Evolutionary conservation across 2,329 filamentous ascomycete genomes (phyloP).

Genomic region (Fonsecaea monophora): DNA sequence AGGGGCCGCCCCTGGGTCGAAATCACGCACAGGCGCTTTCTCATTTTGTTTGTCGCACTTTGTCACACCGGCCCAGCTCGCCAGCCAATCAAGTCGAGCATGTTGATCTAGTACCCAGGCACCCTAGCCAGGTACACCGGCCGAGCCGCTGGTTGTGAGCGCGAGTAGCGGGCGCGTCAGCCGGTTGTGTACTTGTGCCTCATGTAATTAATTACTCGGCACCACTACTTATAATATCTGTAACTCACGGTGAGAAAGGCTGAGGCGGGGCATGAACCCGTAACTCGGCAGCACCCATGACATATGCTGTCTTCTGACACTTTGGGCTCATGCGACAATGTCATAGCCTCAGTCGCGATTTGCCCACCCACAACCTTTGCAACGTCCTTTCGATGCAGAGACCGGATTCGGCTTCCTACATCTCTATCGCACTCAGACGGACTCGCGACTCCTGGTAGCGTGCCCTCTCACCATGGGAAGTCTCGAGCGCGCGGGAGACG

Average conservation of each 20-base stretch:
- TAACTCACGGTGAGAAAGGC: slow-evolving; percentile 12
- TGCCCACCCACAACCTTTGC: slow-evolving; percentile 7
- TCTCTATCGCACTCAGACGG: too few species aligned
- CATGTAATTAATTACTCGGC: too few species aligned
- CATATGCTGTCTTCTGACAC: neutral
- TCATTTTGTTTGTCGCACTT: neutral
- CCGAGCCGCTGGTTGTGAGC: slow-evolving; percentile 4
- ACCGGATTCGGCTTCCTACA: neutral
- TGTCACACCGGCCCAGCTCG: neutral
- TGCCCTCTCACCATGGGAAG: slow-evolving; percentile 11
- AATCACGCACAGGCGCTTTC: too few species aligned
- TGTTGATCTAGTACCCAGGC: neutral
- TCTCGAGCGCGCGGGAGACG: slow-evolving; percentile 31
- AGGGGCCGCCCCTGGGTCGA: neutral
- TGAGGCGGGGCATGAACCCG: neutral
- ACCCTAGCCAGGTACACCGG: neutral
- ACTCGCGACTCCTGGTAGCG: neutral
- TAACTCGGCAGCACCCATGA: neutral
- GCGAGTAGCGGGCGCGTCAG: too few species aligned
- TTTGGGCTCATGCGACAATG: neutral
- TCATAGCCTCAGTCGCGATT: slow-evolving; percentile 14
- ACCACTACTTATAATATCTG: neutral
- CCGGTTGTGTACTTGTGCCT: slow-evolving; percentile 6
- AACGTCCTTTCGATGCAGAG: slow-evolving; percentile 9
- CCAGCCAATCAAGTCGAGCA: neutral